Evolutionary conservation across 169 alveolate genomes (phyloP), one percentile per base, ranked within the genome.

Genomic region (Babesia sp.): DNA sequence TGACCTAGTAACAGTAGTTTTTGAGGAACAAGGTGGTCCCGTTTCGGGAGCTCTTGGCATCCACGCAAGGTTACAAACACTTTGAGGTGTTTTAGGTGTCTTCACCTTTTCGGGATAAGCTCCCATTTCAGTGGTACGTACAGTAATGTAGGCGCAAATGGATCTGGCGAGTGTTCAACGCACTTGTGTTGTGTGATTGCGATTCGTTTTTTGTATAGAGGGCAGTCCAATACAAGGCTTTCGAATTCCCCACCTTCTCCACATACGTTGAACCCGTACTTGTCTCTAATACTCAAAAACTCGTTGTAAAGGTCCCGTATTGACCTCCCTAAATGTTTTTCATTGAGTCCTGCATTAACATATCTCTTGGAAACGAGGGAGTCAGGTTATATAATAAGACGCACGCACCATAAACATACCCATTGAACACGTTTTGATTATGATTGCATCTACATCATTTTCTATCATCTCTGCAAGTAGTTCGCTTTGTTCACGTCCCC

Each of bases 211-310:
- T 87, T 87, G 54, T 71, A 91, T 36, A 73, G 60, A 39, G 98
- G 97, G 61, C 98, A 94, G 91, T 97, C 98, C 46, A 96, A 71
- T 9, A 96, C 95, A n/a, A 95, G 70, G n/a, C 98, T 93, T 86
- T 98, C 99, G 87, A 94, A 98, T 77, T 98, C 99, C 12, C 99
- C 99, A 0, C 99, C 99, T 89, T 98, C 99, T 20, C 99, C 99
- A 81, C 99, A 96, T 31, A 95, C 95, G 86, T 96, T 97, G 71
- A 98, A 93, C 44, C 97, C 98, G 78, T 77, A 94, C 77, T 95
- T 80, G 41, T 88, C 84, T 70, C 91, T 83, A 29, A 68, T 34
- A 22, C 46, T 28, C 22, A 61, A 39, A 33, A 84, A 74, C 44
- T 90, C 77, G 37, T 71, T 70, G 50, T 77, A 77, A 57, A 90